These are phyloP conservation scores for Laburnicola sp. DNA, from an alignment of 2,329 filamentous ascomycete genomes.

Conservation along the genomic window DNA sequence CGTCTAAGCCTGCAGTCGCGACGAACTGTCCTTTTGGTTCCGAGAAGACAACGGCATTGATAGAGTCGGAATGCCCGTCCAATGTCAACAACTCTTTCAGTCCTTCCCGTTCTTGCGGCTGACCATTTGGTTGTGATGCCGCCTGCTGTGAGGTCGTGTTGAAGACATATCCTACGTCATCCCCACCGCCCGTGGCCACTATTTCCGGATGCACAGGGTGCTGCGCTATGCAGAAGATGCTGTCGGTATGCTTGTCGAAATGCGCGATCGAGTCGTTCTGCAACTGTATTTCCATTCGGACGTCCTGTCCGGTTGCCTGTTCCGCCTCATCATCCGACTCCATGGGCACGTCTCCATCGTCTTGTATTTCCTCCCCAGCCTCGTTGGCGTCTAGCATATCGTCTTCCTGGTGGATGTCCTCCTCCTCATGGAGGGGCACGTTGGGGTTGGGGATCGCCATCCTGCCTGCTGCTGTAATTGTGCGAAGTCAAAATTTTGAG, in stretches of 20 bases:
- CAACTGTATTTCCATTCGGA: conserved; percentile 69
- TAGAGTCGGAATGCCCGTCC: conserved; percentile 88
- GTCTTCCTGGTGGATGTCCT: conserved; percentile 63
- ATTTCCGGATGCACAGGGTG: conserved; percentile 79
- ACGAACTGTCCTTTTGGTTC: conserved; percentile 80
- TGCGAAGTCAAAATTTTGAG: not conserved
- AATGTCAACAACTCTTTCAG: conserved; percentile 71
- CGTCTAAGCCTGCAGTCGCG: conserved; percentile 86
- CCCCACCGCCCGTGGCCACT: conserved; percentile 83
- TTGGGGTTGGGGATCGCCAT: conserved; percentile 33
- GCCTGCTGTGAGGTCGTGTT: conserved; percentile 67
- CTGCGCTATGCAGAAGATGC: conserved; percentile 91
- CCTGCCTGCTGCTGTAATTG: not conserved
- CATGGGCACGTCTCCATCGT: conserved; percentile 75
- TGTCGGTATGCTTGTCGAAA: conserved; percentile 88
- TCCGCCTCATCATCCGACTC: conserved; percentile 69
- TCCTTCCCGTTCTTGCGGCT: conserved; percentile 59
- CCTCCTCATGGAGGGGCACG: conserved; percentile 34
- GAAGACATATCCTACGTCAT: conserved; percentile 85
- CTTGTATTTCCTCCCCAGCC: conserved; percentile 71
- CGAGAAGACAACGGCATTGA: conserved; percentile 85
- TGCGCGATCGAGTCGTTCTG: conserved; percentile 93
- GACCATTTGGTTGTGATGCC: conserved; percentile 61
- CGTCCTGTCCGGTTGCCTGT: conserved; percentile 55
- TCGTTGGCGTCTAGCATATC: conserved; percentile 78